Conservation (phyloP, 2,329 filamentous ascomycete species). For the Trichoderma pleuroti region DNA sequence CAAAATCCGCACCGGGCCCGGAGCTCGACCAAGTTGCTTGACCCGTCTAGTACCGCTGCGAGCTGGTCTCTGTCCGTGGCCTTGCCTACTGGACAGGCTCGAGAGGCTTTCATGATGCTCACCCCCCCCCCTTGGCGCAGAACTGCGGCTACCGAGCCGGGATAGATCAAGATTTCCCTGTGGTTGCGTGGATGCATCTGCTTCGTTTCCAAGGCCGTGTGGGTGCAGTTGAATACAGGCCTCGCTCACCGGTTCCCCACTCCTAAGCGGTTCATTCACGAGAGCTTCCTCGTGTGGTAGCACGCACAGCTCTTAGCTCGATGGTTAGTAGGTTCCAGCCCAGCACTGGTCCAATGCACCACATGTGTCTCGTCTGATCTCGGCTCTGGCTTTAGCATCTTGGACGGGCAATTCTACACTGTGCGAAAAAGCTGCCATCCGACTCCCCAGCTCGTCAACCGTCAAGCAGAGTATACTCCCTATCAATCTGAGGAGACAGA, state of each 20-base stretch:
- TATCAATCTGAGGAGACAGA: background rate
- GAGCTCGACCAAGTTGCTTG: background rate
- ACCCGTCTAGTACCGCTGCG: background rate
- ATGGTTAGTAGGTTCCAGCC: background rate
- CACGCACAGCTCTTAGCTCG: conserved; percentile 7
- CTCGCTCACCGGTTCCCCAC: conserved; percentile 27
- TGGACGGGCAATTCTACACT: background rate
- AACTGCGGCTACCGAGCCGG: conserved; percentile 17
- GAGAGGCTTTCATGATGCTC: background rate
- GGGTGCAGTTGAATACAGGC: conserved; percentile 19
- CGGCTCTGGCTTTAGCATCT: background rate
- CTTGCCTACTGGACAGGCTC: background rate
- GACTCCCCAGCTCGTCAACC: background rate
- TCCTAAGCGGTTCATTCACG: conserved; percentile 8
- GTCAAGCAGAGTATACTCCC: no score
- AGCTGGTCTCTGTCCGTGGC: background rate
- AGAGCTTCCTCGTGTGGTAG: conserved; percentile 17
- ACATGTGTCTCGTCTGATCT: background rate
- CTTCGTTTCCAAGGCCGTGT: background rate
- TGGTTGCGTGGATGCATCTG: background rate
- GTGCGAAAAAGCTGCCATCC: background rate
- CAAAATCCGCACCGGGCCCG: background rate
- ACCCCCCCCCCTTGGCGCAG: conserved; percentile 19
- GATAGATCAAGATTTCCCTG: conserved; percentile 14
- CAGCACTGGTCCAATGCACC: background rate